Percentiles rank a stretch among this genome's conserved stretches.
Evolutionary conservation across 202 grass and related monocot genomes (phyloP).

Genomic region (Schoenoplectus tabernaemontani): DNA sequence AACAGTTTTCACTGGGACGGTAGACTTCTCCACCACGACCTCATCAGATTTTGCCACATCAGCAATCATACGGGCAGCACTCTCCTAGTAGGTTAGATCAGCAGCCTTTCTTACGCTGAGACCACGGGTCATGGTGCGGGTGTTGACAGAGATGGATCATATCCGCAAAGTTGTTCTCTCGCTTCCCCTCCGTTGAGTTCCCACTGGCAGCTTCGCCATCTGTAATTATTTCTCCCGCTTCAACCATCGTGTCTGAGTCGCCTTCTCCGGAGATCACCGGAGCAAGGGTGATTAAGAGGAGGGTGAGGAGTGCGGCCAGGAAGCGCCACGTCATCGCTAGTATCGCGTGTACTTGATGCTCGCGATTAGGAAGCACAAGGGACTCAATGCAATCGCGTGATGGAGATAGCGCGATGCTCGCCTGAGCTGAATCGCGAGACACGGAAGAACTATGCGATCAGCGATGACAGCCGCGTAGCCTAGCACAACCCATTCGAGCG

Average conservation of each 20-base stretch:
- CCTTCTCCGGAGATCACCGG: slow-evolving; percentile 22
- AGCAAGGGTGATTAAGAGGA: slow-evolving; percentile 20
- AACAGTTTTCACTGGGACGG: slow-evolving; percentile 51
- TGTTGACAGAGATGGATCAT: slow-evolving; percentile 86
- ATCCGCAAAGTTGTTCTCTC: slow-evolving; percentile 67
- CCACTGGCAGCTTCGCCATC: slow-evolving; percentile 31
- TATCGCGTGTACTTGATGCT: neutral
- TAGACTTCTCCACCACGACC: slow-evolving; percentile 55
- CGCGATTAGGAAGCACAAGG: too few species aligned
- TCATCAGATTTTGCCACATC: slow-evolving; percentile 44
- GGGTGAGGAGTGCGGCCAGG: slow-evolving; percentile 19
- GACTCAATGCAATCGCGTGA: too few species aligned
- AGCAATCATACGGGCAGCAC: slow-evolving; percentile 52
- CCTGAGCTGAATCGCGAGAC: too few species aligned
- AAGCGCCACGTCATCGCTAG: slow-evolving; percentile 52
- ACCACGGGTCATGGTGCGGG: slow-evolving; percentile 47
- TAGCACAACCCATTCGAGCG: too few species aligned
- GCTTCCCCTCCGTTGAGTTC: slow-evolving; percentile 41
- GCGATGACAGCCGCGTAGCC: too few species aligned
- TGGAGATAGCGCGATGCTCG: too few species aligned
- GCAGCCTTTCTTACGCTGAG: slow-evolving; percentile 47
- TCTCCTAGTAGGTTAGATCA: slow-evolving; percentile 55
- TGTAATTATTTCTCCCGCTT: slow-evolving; percentile 18
- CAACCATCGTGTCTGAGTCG: slow-evolving; percentile 1
- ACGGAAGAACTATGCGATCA: too few species aligned